Percentiles rank a stretch among this genome's conserved stretches.
These are phyloP conservation scores for Galium porrigens DNA, from an alignment of 305 asterid species.

Conservation along the genomic window DNA sequence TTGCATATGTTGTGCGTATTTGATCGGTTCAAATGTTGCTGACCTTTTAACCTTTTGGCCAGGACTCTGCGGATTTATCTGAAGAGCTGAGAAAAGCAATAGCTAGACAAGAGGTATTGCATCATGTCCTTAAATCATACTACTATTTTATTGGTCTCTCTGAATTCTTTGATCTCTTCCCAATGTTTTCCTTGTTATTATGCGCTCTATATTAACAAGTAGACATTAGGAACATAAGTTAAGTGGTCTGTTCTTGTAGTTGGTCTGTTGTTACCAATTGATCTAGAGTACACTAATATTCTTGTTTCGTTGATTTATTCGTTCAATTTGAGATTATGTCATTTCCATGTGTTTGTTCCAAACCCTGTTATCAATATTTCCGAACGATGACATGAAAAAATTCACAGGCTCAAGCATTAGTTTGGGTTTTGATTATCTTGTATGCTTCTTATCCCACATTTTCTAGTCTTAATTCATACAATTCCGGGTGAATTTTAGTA, in stretches of 20 bases:
- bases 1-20: slow-evolving; percentile 22
- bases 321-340: neutral
- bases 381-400: no score
- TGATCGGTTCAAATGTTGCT: slow-evolving; percentile 26
- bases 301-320: neutral
- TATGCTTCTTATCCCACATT: no score
- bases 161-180: neutral
- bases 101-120: slow-evolving; percentile 55
- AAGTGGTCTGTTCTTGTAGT: neutral
- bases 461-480: neutral
- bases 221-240: neutral
- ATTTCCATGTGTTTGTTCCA: neutral
- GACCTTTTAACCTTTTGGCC: slow-evolving; percentile 39
- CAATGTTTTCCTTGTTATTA: neutral
- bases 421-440: neutral
- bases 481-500: neutral
- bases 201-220: neutral
- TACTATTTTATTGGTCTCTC: neutral
- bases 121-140: slow-evolving; percentile 3
- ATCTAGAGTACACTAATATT: neutral
- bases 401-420: neutral
- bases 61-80: slow-evolving; percentile 61
- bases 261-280: neutral
- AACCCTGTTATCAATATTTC: neutral
- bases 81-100: slow-evolving; percentile 59